Conservation (phyloP, 805 yeast genomes). For the Nakazawaea anatomiae region DNA sequence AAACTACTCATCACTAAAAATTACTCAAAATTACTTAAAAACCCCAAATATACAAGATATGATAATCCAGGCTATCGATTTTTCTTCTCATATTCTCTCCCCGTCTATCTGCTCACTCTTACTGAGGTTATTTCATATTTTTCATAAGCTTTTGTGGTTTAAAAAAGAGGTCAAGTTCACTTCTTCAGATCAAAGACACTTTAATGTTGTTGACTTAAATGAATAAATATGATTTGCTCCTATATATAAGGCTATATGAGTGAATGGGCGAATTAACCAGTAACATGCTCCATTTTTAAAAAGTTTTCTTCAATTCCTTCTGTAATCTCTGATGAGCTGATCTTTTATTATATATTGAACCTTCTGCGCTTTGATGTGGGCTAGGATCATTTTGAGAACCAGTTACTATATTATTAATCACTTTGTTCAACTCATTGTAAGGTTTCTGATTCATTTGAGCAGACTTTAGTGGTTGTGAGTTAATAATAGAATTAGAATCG, state of each 20-base stretch:
- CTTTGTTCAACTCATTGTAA: conserved; percentile 4
- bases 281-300: neutral
- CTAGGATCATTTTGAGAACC: conserved; percentile 8
- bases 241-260: neutral
- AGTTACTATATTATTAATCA: neutral
- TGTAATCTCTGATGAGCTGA: conserved; percentile 1
- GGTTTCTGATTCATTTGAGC: neutral
- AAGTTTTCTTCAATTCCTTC: conserved; percentile 3
- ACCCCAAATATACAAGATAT: no score
- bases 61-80: no score
- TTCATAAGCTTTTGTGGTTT: no score
- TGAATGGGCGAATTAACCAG: neutral
- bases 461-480: neutral
- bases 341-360: neutral
- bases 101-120: no score
- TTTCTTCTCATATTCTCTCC: no score
- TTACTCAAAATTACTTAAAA: no score
- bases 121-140: no score
- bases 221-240: no score
- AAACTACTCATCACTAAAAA: no score
- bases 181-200: no score
- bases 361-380: neutral
- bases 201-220: no score
- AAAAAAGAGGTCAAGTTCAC: no score
- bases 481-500: neutral